Conservation (phyloP, 1,284 basidiomycete species). For the Stygiomarasmius scandens region DNA sequence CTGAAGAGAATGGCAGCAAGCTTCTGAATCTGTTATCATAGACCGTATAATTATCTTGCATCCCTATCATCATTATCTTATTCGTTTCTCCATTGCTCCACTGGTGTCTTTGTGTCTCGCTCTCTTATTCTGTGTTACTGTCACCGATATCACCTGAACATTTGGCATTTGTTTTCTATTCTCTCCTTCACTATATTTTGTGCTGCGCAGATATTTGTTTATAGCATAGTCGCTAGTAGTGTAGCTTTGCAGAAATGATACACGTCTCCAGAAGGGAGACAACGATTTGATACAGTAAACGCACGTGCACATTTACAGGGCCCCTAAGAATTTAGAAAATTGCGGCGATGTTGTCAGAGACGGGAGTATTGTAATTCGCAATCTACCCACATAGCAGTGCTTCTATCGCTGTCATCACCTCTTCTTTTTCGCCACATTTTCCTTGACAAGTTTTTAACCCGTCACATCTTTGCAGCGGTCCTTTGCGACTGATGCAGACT, state of each 20-base stretch:
- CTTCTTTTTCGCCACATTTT: conserved; percentile 9
- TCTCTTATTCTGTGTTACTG: conserved; percentile 4
- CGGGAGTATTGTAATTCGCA: neutral
- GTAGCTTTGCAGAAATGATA: conserved; percentile 1
- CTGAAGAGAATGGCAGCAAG: conserved; percentile 53
- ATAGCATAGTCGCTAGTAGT: neutral
- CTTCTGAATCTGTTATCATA: conserved; percentile 62
- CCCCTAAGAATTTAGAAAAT: no score
- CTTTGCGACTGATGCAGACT: conserved; percentile 1
- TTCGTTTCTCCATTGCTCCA: conserved; percentile 12
- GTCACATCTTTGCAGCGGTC: no score
- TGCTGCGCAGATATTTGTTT: conserved; percentile 3
- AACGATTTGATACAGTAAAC: neutral
- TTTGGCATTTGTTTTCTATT: conserved; percentile 26
- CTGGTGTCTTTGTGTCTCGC: conserved; percentile 7
- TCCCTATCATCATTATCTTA: conserved; percentile 9
- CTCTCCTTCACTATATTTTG: conserved; percentile 5
- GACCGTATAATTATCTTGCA: conserved; percentile 29
- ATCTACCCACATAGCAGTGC: neutral
- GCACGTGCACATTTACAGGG: no score
- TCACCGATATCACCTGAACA: conserved; percentile 13
- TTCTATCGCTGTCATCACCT: conserved; percentile 16
- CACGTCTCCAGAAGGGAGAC: neutral
- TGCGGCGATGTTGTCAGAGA: no score
- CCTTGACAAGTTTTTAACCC: no score